Percentiles rank a stretch among this genome's conserved stretches.
Conservation (phyloP, 2,329 filamentous ascomycete species). For the Harringtonia aguacate region DNA sequence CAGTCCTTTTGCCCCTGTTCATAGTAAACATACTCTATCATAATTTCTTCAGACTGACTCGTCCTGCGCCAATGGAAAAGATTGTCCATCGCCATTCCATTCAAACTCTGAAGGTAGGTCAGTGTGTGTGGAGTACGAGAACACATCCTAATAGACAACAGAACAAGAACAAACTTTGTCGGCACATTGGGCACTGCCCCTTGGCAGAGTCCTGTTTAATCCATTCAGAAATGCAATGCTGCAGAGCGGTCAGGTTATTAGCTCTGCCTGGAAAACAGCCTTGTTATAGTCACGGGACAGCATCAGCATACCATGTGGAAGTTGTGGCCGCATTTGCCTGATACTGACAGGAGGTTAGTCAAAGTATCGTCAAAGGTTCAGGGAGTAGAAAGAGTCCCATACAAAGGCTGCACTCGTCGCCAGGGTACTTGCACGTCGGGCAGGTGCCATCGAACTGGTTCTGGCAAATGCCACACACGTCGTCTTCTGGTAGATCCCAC, state of each 20-base stretch:
- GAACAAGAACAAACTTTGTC: slow-evolving; percentile 57
- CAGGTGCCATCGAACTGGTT: slow-evolving; percentile 97
- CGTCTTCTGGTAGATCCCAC: slow-evolving; percentile 95
- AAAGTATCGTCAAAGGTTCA: background rate
- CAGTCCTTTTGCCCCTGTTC: too few relatives aligned
- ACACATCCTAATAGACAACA: background rate
- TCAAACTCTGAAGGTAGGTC: background rate
- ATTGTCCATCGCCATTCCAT: slow-evolving; percentile 15
- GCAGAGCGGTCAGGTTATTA: background rate
- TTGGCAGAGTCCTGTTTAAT: slow-evolving; percentile 89
- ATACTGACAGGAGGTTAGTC: slow-evolving; percentile 45
- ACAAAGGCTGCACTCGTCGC: slow-evolving; percentile 90
- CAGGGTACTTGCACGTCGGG: slow-evolving; percentile 94
- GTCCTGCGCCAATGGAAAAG: slow-evolving; percentile 5
- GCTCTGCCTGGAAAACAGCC: slow-evolving; percentile 8
- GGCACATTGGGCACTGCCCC: slow-evolving; percentile 95
- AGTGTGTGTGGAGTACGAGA: background rate
- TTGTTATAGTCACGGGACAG: too few relatives aligned
- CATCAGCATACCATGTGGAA: slow-evolving; percentile 71
- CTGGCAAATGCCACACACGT: slow-evolving; percentile 97
- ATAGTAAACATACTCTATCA: too few relatives aligned
- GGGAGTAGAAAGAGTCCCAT: slow-evolving; percentile 21
- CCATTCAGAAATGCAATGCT: slow-evolving; percentile 97
- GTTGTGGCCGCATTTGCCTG: slow-evolving; percentile 92
- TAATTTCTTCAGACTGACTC: background rate